Conservation (phyloP, 148 eudicot genomes). For the Fagopyrum tataricum region DNA sequence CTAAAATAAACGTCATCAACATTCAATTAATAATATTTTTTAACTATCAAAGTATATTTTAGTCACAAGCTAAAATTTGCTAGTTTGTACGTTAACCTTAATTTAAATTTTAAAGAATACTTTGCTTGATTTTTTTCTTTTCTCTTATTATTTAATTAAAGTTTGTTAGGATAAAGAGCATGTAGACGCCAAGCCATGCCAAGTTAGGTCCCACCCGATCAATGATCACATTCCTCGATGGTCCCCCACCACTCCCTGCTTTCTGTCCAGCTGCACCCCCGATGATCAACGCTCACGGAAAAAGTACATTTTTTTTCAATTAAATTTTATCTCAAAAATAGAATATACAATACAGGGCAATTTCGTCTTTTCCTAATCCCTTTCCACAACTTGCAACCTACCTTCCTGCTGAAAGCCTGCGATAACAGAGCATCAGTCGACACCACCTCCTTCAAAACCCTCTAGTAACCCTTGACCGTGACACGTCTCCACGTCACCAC, state of each 20-base stretch:
- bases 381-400: neutral
- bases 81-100: too few relatives aligned
- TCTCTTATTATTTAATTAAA: neutral
- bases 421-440: neutral
- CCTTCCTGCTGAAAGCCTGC: neutral
- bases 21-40: too few relatives aligned
- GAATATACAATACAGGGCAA: neutral
- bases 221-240: neutral
- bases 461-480: slow-evolving; percentile 2
- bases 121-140: too few relatives aligned
- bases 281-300: neutral
- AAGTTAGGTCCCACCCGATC: slow-evolving; percentile 5
- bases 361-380: neutral
- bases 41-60: too few relatives aligned
- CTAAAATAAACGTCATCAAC: too few relatives aligned
- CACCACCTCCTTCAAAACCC: neutral
- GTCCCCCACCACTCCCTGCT: neutral
- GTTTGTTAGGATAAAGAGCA: neutral
- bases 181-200: neutral
- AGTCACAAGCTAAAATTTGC: too few relatives aligned
- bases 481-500: slow-evolving; percentile 6
- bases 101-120: too few relatives aligned
- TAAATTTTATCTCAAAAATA: too few relatives aligned
- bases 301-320: neutral
- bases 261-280: neutral